These are phyloP conservation scores for Leptosphaerulina australis DNA, from an alignment of 2,329 filamentous ascomycete genomes.

Conservation along the genomic window DNA sequence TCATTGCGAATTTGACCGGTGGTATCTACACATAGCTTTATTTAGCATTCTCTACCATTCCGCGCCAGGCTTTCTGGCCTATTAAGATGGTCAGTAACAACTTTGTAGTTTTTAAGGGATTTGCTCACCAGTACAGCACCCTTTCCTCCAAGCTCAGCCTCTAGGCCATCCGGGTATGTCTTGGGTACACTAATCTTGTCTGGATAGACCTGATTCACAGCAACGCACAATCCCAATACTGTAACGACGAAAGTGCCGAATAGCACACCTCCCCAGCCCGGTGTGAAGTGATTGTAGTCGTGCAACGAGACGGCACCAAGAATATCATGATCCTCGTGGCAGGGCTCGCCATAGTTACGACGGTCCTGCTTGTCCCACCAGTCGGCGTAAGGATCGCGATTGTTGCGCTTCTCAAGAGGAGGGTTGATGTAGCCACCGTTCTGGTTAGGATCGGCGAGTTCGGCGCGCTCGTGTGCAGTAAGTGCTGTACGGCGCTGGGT, in stretches of 20 bases:
- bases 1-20: conserved; percentile 7
- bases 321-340: conserved; percentile 95
- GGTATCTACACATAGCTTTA: conserved; percentile 19
- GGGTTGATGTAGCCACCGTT: conserved; percentile 87
- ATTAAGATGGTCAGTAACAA: conserved; percentile 8
- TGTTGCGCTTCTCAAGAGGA: conserved; percentile 79
- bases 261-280: conserved; percentile 72
- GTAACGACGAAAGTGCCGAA: conserved; percentile 53
- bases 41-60: conserved; percentile 22
- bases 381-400: conserved; percentile 88
- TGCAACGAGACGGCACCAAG: conserved; percentile 88
- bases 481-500: conserved; percentile 47
- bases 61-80: conserved; percentile 35
- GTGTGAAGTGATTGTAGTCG: conserved; percentile 82
- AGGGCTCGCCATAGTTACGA: conserved; percentile 93
- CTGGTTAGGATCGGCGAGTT: conserved; percentile 66
- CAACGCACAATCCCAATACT: conserved; percentile 49
- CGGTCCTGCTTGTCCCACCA: conserved; percentile 99
- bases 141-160: conserved; percentile 56
- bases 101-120: fast-evolving
- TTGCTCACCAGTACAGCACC: conserved; percentile 49
- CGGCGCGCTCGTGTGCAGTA: conserved; percentile 48
- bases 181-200: conserved; percentile 55
- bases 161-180: conserved; percentile 55
- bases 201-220: conserved; percentile 51